Evolutionary conservation across 331 rosid species (phyloP).

Genomic region (Rosa hybrid): DNA sequence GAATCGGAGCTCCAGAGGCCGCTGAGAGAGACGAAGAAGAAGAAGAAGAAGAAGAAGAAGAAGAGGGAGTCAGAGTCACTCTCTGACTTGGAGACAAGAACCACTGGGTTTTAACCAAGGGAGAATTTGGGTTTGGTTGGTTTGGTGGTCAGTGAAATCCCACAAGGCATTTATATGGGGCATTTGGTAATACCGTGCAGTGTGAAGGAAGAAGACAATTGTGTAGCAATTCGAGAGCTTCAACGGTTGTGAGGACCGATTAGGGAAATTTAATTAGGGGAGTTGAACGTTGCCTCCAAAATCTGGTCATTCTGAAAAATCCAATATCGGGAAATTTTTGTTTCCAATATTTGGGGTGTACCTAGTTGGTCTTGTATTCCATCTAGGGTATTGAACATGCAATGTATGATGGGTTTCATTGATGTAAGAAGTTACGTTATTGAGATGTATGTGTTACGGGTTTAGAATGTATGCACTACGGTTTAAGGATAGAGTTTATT

Average conservation of each 20-base stretch:
- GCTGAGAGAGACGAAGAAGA: neutral
- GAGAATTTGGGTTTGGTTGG: neutral
- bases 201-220: neutral
- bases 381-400: neutral
- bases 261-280: neutral
- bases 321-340: neutral
- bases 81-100: neutral
- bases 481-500: too few relatives aligned
- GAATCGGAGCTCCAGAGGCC: conserved; percentile 12
- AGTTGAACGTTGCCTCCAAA: neutral
- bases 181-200: neutral
- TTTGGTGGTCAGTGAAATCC: neutral
- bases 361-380: neutral
- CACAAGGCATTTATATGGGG: neutral
- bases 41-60: neutral
- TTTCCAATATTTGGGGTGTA: neutral
- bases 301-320: neutral
- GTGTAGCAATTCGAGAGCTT: neutral
- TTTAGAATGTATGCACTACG: too few relatives aligned
- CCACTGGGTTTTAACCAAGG: neutral
- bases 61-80: neutral
- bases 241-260: neutral
- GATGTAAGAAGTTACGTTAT: neutral
- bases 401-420: neutral
- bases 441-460: neutral